These are phyloP conservation scores for Microstegium vimineum DNA, from an alignment of 176 grass and related monocot genomes.

Conservation along the genomic window DNA sequence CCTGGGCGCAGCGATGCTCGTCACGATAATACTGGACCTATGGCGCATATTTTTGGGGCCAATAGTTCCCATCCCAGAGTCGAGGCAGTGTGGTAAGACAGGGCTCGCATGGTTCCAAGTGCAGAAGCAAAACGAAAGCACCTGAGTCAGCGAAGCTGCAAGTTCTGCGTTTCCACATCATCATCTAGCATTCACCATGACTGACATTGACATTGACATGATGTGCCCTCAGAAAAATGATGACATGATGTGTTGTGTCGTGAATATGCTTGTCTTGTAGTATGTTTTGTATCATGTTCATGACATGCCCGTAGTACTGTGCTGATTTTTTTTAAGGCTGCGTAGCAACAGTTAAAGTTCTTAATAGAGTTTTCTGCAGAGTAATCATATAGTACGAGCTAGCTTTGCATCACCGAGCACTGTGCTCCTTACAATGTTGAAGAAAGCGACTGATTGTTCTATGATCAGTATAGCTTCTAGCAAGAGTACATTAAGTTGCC, in stretches of 20 bases:
- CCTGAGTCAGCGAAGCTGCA: background rate
- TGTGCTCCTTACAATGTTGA: too few relatives aligned
- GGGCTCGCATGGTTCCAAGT: slow-evolving; percentile 80
- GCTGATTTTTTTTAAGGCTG: background rate
- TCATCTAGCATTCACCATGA: background rate
- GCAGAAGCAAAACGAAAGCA: slow-evolving; percentile 51
- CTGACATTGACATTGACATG: background rate
- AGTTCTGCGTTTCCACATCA: background rate
- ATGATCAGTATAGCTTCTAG: too few relatives aligned
- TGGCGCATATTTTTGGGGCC: slow-evolving; percentile 95
- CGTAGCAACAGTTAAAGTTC: background rate
- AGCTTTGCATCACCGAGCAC: too few relatives aligned
- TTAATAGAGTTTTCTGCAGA: background rate
- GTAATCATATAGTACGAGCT: background rate
- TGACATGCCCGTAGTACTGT: background rate
- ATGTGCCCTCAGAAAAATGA: background rate
- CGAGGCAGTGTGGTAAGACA: slow-evolving; percentile 44
- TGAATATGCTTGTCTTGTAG: too few relatives aligned
- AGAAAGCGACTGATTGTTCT: too few relatives aligned
- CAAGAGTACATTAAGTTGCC: too few relatives aligned
- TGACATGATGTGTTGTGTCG: background rate
- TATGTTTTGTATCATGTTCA: background rate
- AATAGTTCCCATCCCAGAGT: slow-evolving; percentile 47
- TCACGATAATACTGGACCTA: slow-evolving; percentile 81
- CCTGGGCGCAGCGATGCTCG: slow-evolving; percentile 89